These are phyloP conservation scores for Quercus parvula DNA, from an alignment of 306 rosid species.

Conservation along the genomic window DNA sequence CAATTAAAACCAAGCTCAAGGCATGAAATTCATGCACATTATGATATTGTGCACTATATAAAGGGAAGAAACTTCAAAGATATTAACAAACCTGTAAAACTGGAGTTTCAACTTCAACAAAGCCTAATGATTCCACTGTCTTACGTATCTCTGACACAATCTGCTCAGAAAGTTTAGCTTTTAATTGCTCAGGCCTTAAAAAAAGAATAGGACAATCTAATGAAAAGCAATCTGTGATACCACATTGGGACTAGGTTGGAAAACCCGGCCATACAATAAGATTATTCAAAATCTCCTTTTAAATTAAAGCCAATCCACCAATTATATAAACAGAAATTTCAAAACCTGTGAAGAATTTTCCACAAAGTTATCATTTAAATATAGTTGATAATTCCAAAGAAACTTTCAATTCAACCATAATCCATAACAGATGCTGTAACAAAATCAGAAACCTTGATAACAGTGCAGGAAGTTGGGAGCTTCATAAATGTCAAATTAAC, in stretches of 20 bases:
- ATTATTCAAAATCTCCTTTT: background rate
- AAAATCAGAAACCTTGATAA: background rate
- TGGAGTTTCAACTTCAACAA: slow-evolving; percentile 94
- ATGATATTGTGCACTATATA: background rate
- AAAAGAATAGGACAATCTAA: slow-evolving; percentile 6
- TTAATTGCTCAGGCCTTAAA: slow-evolving; percentile 1
- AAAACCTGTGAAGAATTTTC: background rate
- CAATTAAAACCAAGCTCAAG: slow-evolving; percentile 31
- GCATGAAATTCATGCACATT: slow-evolving; percentile 8
- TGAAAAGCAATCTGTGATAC: background rate
- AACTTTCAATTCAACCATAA: background rate
- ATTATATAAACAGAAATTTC: background rate
- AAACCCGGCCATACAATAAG: background rate
- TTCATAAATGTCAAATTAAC: background rate
- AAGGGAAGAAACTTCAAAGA: background rate
- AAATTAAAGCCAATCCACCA: background rate
- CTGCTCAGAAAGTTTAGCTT: slow-evolving; percentile 36
- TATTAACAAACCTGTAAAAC: slow-evolving; percentile 81
- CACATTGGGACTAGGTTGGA: background rate
- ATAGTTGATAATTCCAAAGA: background rate
- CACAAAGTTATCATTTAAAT: background rate
- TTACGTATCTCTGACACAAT: slow-evolving; percentile 80
- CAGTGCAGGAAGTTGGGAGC: background rate
- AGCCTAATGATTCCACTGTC: slow-evolving; percentile 88
- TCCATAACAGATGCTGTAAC: background rate